Evolutionary conservation across 176 grass and related monocot species (phyloP).

Genomic region (Carex scoparia): DNA sequence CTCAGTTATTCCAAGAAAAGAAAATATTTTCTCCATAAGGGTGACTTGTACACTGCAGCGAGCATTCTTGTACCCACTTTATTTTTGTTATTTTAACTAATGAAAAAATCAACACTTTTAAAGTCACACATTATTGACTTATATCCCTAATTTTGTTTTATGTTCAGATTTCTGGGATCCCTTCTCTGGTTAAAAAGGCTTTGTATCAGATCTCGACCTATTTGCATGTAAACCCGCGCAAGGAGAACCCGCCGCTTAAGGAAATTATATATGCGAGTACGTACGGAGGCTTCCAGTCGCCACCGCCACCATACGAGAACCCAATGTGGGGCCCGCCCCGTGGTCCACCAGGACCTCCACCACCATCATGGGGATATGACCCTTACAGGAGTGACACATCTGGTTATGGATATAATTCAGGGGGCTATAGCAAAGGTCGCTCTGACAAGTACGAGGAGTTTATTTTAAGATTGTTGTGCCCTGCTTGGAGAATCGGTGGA

Average conservation of each 20-base stretch:
- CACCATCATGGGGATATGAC: slow-evolving; percentile 46
- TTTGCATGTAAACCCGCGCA: slow-evolving; percentile 81
- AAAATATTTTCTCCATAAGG: background rate
- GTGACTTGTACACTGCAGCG: background rate
- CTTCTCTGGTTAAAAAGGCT: slow-evolving; percentile 80
- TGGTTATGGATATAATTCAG: slow-evolving; percentile 31
- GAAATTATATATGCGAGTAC: slow-evolving; percentile 92
- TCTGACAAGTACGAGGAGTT: slow-evolving; percentile 64
- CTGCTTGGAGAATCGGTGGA: slow-evolving; percentile 70
- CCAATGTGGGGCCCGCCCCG: slow-evolving; percentile 26
- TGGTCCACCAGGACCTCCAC: slow-evolving; percentile 23
- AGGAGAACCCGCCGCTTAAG: slow-evolving; percentile 85
- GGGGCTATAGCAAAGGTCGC: slow-evolving; percentile 19
- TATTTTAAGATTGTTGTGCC: slow-evolving; percentile 65
- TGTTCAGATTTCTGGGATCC: slow-evolving; percentile 71
- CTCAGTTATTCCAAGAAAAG: background rate
- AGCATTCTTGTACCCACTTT: background rate
- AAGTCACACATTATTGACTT: background rate
- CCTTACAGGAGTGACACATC: slow-evolving; percentile 53
- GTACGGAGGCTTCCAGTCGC: slow-evolving; percentile 40
- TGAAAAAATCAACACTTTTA: background rate
- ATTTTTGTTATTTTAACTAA: background rate
- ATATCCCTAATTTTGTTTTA: background rate
- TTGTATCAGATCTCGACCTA: slow-evolving; percentile 81
- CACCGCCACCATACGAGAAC: slow-evolving; percentile 42